Conservation (phyloP, 768 basidiomycete species). For the Krasilnikovozyma curviuscula region DNA sequence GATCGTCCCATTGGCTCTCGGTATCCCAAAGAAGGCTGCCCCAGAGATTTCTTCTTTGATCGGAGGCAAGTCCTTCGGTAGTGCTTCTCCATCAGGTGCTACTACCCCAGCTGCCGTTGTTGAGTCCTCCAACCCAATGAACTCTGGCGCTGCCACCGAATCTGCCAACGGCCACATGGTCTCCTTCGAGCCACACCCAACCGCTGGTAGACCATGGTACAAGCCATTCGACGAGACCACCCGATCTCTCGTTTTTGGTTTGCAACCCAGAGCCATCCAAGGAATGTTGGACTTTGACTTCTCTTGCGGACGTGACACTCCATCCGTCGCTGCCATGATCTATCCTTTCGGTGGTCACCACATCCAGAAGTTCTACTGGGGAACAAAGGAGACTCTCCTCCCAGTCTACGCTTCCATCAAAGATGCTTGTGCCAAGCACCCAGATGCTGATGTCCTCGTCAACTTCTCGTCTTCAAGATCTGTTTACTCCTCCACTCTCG, state of each 20-base stretch:
- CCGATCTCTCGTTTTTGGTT: conserved; percentile 94
- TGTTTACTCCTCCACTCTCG: conserved; percentile 85
- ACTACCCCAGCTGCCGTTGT: conserved; percentile 32
- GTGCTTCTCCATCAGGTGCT: conserved; percentile 27
- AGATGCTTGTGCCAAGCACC: conserved; percentile 84
- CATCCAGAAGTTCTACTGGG: conserved; percentile 99
- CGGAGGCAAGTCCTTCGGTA: conserved; percentile 15
- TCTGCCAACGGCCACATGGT: conserved; percentile 80
- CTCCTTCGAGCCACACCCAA: conserved; percentile 44
- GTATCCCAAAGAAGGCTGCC: conserved; percentile 35
- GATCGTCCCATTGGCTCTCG: conserved; percentile 95
- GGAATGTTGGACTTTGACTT: conserved; percentile 98
- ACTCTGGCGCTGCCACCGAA: conserved; percentile 27
- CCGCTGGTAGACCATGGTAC: conserved; percentile 46
- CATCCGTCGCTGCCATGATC: conserved; percentile 96
- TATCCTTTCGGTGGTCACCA: conserved; percentile 99
- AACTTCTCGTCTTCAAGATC: conserved; percentile 92
- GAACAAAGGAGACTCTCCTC: conserved; percentile 92
- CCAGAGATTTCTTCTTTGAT: conserved; percentile 20
- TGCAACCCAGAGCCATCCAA: conserved; percentile 97
- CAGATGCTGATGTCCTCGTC: conserved; percentile 90
- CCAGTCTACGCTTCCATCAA: conserved; percentile 86
- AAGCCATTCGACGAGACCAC: conserved; percentile 82
- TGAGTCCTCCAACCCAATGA: conserved; percentile 15
- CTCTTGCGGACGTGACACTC: conserved; percentile 76